Evolutionary conservation across 192 early-diverging fungal genomes (phyloP), one percentile per base, ranked within the genome.

Genomic region (Coemansia sp.): DNA sequence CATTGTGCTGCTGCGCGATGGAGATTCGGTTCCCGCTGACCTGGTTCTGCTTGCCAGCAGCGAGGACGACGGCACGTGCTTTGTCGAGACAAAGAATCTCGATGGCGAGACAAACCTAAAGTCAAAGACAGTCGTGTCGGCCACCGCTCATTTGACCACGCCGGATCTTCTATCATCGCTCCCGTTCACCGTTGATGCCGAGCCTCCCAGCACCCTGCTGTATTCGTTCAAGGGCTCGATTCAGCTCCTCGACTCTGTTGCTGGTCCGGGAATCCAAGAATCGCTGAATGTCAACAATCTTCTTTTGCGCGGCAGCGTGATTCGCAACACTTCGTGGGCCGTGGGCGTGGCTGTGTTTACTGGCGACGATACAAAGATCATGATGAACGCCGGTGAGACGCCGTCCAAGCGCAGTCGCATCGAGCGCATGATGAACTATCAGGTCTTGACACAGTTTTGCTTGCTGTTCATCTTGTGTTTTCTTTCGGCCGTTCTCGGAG

Each of bases 61-160:
- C 25, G 97, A 95, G 55, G 79, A 86, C 4, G 93, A 95, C 64
- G 88, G 89, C 49, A 71, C 91, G 0, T 96, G 93, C 61, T 97
- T 92, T 75, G 86, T 96, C n/a, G 97, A 99, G 76, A 99, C 97
- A 0, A 96, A 99, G 67, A 96, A 97, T 69, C 85, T 99, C 40
- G 97, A 99, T 64, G 97, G 97, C 62, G 97, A 99, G 72, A 99
- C 97, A 7, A 99, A 97, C 68, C 83, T 99, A 33, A 99, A 99
- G 78, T 87, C 93, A 30, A 89, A 93, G 50, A 83, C 88, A 48
- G 86, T 89, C 3, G 55, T 90, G 56, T 67, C 81, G 0, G 84
- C 87, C 17, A 94, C 92, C 12, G 71, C 74, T 18, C 85, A 81
- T 48, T 51, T 93, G 22, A 56, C 66, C 22, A 80, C 83, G 18